These are phyloP conservation scores for Stemphylium lycopersici DNA, from an alignment of 2,329 filamentous ascomycete species.

Conservation along the genomic window DNA sequence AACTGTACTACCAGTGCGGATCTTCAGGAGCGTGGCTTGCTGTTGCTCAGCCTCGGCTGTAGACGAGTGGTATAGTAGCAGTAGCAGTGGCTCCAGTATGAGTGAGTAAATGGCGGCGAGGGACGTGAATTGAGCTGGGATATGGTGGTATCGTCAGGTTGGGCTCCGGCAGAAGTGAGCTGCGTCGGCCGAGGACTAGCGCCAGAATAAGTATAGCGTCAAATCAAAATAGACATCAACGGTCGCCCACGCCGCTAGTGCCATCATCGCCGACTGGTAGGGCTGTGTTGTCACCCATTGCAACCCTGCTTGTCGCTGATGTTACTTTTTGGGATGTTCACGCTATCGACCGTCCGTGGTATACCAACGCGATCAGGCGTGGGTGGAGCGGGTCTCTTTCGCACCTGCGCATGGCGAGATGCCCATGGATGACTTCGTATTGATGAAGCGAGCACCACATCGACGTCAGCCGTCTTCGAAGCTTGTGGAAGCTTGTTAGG, in stretches of 20 bases:
- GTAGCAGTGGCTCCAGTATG: constrained; percentile 13
- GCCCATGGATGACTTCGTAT: constrained; percentile 26
- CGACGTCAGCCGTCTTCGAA: constrained; percentile 35
- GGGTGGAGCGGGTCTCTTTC: constrained; percentile 17
- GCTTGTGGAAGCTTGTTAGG: constrained; percentile 19
- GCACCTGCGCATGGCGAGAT: constrained; percentile 27
- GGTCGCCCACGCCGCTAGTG: constrained; percentile 19
- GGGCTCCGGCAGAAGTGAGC: constrained; percentile 1
- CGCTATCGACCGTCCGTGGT: constrained; percentile 46
- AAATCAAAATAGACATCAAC: constrained; percentile 20
- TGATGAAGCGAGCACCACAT: constrained; percentile 32
- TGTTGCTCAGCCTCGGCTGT: constrained; percentile 1
- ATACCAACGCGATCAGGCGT: constrained; percentile 37
- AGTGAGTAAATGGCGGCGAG: constrained; percentile 7
- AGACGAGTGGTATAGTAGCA: background rate
- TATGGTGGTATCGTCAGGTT: constrained; percentile 1
- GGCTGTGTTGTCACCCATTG: constrained; percentile 23
- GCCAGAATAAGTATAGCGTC: constrained; percentile 8
- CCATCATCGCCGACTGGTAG: constrained; percentile 21
- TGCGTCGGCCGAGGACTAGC: constrained; percentile 1
- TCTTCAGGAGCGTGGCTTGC: constrained; percentile 17
- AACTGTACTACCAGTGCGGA: constrained; percentile 3
- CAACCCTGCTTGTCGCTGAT: constrained; percentile 14
- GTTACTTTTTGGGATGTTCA: constrained; percentile 23
- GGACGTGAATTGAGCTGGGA: background rate